Percentiles rank a stretch among this genome's conserved stretches.
phyloP scores from a whole-genome alignment of 352 stramenopile genomes.

The Phytophthora syringae region DNA sequence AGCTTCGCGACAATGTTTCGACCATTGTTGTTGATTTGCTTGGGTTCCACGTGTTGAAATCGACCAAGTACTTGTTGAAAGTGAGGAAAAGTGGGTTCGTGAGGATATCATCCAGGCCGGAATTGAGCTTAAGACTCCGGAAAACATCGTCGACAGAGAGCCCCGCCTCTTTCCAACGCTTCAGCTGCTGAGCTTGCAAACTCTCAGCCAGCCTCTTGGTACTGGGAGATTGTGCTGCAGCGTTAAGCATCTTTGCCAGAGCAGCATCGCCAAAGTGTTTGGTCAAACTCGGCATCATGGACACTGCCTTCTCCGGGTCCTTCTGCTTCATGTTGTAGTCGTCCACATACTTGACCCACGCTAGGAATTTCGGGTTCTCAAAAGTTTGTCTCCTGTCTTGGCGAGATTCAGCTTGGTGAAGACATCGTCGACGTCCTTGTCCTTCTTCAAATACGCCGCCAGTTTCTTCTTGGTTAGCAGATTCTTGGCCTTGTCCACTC shows the following conservation, averaged over 20 bases:
- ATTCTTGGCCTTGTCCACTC: not conserved
- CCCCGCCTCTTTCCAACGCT: not conserved
- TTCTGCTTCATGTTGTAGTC: conserved; percentile 4
- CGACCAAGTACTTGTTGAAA: conserved; percentile 2
- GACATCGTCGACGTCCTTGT: not conserved
- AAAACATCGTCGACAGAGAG: not conserved
- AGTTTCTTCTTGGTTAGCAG: not conserved
- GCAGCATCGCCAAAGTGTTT: not conserved
- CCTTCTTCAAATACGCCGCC: not conserved
- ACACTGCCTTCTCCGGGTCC: not conserved
- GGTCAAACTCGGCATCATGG: conserved; percentile 1
- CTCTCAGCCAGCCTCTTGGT: conserved; percentile 1
- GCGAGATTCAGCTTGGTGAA: conserved; percentile 1
- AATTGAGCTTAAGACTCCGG: not conserved
- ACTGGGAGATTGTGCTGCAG: not conserved
- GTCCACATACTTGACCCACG: conserved; percentile 11
- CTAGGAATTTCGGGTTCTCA: conserved; percentile 7
- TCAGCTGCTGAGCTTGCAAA: conserved; percentile 1
- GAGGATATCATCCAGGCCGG: not conserved
- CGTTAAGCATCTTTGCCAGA: not conserved
- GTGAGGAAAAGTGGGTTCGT: not conserved
- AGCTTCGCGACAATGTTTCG: not conserved
- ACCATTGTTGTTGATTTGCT: not conserved
- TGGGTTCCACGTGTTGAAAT: conserved; percentile 7
- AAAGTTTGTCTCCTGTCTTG: conserved; percentile 2